Evolutionary conservation across 768 basidiomycete species (phyloP).

Genomic region (Phlebiopsis flavidoalba): DNA sequence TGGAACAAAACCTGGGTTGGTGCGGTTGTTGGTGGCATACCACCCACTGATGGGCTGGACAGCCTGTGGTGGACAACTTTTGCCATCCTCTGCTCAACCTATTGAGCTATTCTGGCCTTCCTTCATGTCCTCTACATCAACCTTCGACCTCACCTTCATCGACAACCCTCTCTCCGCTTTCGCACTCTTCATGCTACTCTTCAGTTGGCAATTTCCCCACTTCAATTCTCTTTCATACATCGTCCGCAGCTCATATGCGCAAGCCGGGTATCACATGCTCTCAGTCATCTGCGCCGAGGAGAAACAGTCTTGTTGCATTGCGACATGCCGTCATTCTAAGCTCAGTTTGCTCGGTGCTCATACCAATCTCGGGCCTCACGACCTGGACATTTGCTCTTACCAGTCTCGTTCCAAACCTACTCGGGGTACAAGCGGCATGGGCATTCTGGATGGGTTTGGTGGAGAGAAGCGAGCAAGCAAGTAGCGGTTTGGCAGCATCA

Average conservation of each 20-base stretch:
- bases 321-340: conserved; percentile 75
- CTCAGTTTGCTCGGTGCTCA: conserved; percentile 72
- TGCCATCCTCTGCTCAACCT: conserved; percentile 60
- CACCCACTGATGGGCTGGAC: conserved; percentile 99
- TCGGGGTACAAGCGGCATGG: conserved; percentile 67
- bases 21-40: conserved; percentile 85
- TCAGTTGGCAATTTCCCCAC: conserved; percentile 98
- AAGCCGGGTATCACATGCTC: conserved; percentile 93
- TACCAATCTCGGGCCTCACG: conserved; percentile 90
- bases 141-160: conserved; percentile 43
- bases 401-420: conserved; percentile 65
- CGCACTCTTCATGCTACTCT: conserved; percentile 79
- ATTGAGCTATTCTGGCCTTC: conserved; percentile 57
- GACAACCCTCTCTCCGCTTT: conserved; percentile 82
- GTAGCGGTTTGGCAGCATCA: conserved; percentile 69
- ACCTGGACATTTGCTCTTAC: conserved; percentile 85
- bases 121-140: conserved; percentile 38
- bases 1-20: conserved; percentile 96
- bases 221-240: conserved; percentile 92
- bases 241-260: conserved; percentile 83
- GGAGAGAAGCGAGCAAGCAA: conserved; percentile 79
- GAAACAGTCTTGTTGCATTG: conserved; percentile 82
- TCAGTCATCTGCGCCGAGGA: conserved; percentile 68
- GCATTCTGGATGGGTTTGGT: conserved; percentile 65
- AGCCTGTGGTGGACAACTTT: conserved; percentile 77